Conservation (phyloP, 2,329 filamentous ascomycete genomes). For the Anisogramma anomala region DNA sequence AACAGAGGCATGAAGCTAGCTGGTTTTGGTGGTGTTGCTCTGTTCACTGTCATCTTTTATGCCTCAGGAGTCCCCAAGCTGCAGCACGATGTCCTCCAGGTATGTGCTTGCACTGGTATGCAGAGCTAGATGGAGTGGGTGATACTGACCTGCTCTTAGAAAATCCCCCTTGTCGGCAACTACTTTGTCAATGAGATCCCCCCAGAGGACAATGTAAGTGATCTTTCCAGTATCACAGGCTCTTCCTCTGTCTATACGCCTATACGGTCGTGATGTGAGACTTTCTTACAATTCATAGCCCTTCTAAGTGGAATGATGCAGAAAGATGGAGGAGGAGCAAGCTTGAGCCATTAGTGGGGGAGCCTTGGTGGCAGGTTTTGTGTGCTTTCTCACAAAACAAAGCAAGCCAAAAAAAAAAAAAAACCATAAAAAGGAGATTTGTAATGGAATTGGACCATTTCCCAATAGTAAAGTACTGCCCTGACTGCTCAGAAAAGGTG, state of each 20-base stretch:
- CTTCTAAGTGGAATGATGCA: conserved; percentile 18
- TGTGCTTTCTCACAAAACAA: conserved; percentile 5
- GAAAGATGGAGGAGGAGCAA: background rate
- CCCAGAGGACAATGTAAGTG: conserved; percentile 54
- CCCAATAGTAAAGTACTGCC: no score
- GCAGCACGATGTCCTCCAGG: conserved; percentile 46
- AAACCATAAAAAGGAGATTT: no score
- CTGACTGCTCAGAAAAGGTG: no score
- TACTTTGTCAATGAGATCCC: conserved; percentile 43
- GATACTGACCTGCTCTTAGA: conserved; percentile 28
- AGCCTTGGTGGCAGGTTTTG: no score
- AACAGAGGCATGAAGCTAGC: conserved; percentile 40
- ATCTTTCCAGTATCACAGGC: conserved; percentile 28
- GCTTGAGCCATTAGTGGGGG: background rate
- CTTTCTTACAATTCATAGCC: background rate
- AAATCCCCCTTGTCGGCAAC: conserved; percentile 41
- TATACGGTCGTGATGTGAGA: background rate
- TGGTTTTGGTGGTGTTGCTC: conserved; percentile 45
- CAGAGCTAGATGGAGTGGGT: no score
- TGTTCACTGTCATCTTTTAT: conserved; percentile 47
- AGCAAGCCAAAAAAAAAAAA: conserved; percentile 9
- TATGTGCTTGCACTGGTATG: conserved; percentile 21
- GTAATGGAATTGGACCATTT: no score
- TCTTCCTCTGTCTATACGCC: background rate
- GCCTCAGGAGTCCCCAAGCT: conserved; percentile 51